These are phyloP conservation scores for Xylona heveae DNA, from an alignment of 495 filamentous ascomycete genomes.

Conservation along the genomic window DNA sequence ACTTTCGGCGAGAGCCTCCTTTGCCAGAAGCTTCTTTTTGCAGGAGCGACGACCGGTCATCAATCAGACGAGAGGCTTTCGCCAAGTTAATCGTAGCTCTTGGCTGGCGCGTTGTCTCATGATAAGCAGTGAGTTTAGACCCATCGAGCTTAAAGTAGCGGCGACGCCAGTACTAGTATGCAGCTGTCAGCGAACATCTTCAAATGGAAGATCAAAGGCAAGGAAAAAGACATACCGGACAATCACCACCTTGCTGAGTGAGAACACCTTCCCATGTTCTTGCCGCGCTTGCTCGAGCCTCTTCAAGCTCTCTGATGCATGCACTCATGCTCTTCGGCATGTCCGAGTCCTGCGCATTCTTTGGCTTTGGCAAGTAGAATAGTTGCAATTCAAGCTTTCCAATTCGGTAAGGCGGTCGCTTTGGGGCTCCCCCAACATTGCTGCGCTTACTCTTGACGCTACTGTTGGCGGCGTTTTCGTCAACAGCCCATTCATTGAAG, in stretches of 20 bases:
- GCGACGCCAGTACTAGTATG: slow-evolving; percentile 72
- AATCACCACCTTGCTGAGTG: slow-evolving; percentile 93
- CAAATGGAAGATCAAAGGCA: slow-evolving; percentile 2
- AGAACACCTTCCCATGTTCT: slow-evolving; percentile 71
- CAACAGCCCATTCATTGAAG: slow-evolving; percentile 96
- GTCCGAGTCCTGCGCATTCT: slow-evolving; percentile 74
- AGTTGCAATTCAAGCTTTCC: slow-evolving; percentile 86
- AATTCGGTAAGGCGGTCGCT: slow-evolving; percentile 77
- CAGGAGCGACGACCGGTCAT: slow-evolving; percentile 66
- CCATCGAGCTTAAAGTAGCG: slow-evolving; percentile 91
- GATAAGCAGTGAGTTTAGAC: slow-evolving; percentile 82
- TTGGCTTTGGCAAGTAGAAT: slow-evolving; percentile 81
- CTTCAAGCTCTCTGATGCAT: slow-evolving; percentile 77
- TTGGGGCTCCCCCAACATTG: slow-evolving; percentile 29
- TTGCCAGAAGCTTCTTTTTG: slow-evolving; percentile 58
- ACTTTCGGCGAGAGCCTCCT: slow-evolving; percentile 62
- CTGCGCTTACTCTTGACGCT: slow-evolving; percentile 84
- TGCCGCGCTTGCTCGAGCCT: slow-evolving; percentile 52
- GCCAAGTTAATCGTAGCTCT: slow-evolving; percentile 91
- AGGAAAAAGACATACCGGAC: slow-evolving; percentile 48
- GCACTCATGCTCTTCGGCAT: slow-evolving; percentile 98
- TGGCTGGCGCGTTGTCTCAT: slow-evolving; percentile 85
- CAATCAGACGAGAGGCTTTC: slow-evolving; percentile 85
- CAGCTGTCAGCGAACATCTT: slow-evolving; percentile 12
- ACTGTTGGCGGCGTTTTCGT: slow-evolving; percentile 41